A percentile compares a stretch with the other conserved stretches of the same genome.
phyloP scores from a whole-genome alignment of 495 filamentous ascomycete species.

The Talaromyces nanjingensis region DNA sequence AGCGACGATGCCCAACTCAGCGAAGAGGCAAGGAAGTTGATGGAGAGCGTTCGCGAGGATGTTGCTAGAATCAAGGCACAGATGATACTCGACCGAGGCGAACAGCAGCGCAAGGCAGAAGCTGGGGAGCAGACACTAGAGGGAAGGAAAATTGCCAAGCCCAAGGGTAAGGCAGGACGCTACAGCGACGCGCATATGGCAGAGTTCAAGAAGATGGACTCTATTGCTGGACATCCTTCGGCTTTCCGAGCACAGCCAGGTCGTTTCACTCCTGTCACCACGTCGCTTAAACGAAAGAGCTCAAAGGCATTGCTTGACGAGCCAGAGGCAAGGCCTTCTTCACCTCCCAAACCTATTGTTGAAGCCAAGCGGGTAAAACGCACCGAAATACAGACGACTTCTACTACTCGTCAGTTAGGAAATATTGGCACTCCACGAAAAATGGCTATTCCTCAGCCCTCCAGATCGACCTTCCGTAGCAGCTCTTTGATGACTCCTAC shows the following conservation, averaged over 20 bases:
- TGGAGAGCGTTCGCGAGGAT: constrained; percentile 67
- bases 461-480: constrained; percentile 26
- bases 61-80: constrained; percentile 60
- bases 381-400: constrained; percentile 49
- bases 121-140: constrained; percentile 29
- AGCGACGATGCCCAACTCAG: constrained; percentile 57
- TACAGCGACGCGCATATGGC: constrained; percentile 80
- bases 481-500: constrained; percentile 67
- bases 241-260: constrained; percentile 60
- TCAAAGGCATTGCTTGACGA: constrained; percentile 71
- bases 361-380: constrained; percentile 60
- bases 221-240: constrained; percentile 79
- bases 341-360: constrained; percentile 29
- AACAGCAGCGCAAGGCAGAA: constrained; percentile 29
- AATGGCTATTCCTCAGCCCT: constrained; percentile 32
- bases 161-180: constrained; percentile 68
- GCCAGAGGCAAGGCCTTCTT: constrained; percentile 31
- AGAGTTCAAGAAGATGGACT: constrained; percentile 95
- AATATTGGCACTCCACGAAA: constrained; percentile 17
- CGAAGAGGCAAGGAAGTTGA: constrained; percentile 65
- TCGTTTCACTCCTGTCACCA: constrained; percentile 46
- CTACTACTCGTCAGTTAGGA: constrained; percentile 43
- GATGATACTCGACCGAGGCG: constrained; percentile 47
- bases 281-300: constrained; percentile 62
- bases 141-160: constrained; percentile 64